Conservation (phyloP, 371 early-diverging fungal genomes). For the Syncephalastrum racemosum region DNA sequence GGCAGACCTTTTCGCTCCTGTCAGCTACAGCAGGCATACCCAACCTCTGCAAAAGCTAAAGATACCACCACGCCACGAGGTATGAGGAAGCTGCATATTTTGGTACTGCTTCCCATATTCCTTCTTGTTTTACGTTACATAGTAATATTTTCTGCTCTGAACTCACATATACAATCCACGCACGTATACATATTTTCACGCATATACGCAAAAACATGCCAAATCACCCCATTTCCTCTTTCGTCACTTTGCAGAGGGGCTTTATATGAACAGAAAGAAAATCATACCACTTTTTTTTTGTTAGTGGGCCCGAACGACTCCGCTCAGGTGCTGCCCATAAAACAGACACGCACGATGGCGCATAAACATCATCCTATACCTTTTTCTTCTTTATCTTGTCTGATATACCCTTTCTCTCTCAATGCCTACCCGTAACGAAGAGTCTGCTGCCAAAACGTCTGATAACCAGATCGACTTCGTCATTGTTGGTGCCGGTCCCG, state of each 20-base stretch:
- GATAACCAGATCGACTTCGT: slow-evolving; percentile 36
- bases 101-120: background rate
- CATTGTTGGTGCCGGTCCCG: slow-evolving; percentile 51
- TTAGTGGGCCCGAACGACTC: background rate
- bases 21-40: background rate
- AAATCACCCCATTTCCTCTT: too few relatives aligned
- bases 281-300: slow-evolving; percentile 20
- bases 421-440: slow-evolving; percentile 16
- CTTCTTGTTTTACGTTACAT: slow-evolving; percentile 1
- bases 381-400: slow-evolving; percentile 11
- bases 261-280: slow-evolving; percentile 12
- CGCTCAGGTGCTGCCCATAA: background rate
- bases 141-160: background rate
- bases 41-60: too few relatives aligned
- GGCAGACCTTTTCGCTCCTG: slow-evolving; percentile 9
- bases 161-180: slow-evolving; percentile 1
- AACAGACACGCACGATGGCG: background rate
- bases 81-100: background rate
- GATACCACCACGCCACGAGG: too few relatives aligned
- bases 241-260: too few relatives aligned
- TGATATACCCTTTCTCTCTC: slow-evolving; percentile 1
- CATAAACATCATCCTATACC: slow-evolving; percentile 4
- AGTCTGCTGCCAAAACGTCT: slow-evolving; percentile 29
- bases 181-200: slow-evolving; percentile 1
- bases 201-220: background rate